These are phyloP conservation scores for Clarireedia paspali DNA, from an alignment of 2,329 filamentous ascomycete species.

Conservation along the genomic window DNA sequence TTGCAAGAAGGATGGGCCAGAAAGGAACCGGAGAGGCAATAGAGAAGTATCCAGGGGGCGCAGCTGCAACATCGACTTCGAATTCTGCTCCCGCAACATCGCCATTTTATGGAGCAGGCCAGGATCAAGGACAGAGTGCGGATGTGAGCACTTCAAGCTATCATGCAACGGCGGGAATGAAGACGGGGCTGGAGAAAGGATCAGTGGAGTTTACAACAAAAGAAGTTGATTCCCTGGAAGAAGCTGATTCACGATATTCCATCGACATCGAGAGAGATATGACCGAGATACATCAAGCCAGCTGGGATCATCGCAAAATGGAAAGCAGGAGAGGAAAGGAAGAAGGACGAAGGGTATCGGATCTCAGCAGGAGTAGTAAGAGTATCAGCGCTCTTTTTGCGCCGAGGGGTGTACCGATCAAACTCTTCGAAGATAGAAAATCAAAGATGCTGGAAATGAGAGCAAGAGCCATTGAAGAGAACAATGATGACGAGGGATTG, in stretches of 20 bases:
- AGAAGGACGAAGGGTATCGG: not conserved
- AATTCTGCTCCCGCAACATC: no score
- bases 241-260: not conserved
- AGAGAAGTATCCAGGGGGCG: not conserved
- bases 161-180: not conserved
- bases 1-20: not conserved
- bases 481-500: not conserved
- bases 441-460: not conserved
- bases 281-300: not conserved
- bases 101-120: no score
- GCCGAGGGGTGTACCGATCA: not conserved
- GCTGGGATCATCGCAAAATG: not conserved
- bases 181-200: no score
- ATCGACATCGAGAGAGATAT: slow-evolving; percentile 5
- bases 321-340: not conserved
- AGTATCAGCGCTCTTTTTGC: slow-evolving; percentile 3
- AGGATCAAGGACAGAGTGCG: not conserved
- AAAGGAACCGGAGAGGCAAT: not conserved
- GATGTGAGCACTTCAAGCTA: no score
- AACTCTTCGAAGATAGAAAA: not conserved
- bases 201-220: not conserved
- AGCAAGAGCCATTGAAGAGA: not conserved
- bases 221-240: not conserved
- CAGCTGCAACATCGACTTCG: no score
- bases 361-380: slow-evolving; percentile 3